A percentile compares a stretch with the other conserved stretches of the same genome.
Evolutionary conservation across 2,329 filamentous ascomycete species (phyloP).

Genomic region (Domatiomyces catenatus): DNA sequence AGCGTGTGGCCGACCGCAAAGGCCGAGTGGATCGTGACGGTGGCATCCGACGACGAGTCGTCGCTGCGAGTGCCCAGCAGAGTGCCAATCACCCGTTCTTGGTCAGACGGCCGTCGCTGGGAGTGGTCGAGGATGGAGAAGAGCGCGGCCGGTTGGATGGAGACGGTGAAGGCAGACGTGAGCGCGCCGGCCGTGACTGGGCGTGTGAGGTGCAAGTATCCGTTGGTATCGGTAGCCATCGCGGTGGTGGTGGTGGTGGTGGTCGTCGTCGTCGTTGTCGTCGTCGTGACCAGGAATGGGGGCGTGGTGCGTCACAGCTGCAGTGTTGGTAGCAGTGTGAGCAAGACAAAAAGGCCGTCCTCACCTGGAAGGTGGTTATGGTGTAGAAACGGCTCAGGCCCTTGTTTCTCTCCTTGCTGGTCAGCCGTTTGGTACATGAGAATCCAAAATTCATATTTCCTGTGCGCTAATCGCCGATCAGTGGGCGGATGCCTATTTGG

Average conservation of each 20-base stretch:
- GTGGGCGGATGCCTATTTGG: background rate
- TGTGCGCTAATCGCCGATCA: background rate
- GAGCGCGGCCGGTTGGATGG: conserved; percentile 67
- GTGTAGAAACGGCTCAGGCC: background rate
- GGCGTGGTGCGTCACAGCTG: conserved; percentile 2
- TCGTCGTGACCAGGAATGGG: background rate
- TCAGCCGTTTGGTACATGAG: background rate
- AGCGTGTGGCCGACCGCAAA: conserved; percentile 91
- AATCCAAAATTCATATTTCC: background rate
- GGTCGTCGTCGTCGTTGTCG: too few relatives aligned
- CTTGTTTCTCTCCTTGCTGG: background rate
- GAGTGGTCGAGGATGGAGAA: conserved; percentile 74
- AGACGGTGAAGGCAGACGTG: conserved; percentile 77
- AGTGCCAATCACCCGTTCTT: conserved; percentile 91
- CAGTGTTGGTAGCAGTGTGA: background rate
- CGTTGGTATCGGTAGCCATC: conserved; percentile 46
- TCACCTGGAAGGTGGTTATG: background rate
- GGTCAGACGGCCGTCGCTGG: conserved; percentile 76
- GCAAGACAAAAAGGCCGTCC: background rate
- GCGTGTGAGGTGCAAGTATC: conserved; percentile 87
- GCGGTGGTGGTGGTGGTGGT: conserved; percentile 40
- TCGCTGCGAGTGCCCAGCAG: conserved; percentile 85
- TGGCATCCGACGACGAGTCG: conserved; percentile 48
- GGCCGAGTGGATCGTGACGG: conserved; percentile 85
- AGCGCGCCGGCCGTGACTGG: conserved; percentile 74